A percentile compares a stretch with the other conserved stretches of the same genome.
Conservation (phyloP, 495 filamentous ascomycete genomes). For the Podospora pseudopauciseta region DNA sequence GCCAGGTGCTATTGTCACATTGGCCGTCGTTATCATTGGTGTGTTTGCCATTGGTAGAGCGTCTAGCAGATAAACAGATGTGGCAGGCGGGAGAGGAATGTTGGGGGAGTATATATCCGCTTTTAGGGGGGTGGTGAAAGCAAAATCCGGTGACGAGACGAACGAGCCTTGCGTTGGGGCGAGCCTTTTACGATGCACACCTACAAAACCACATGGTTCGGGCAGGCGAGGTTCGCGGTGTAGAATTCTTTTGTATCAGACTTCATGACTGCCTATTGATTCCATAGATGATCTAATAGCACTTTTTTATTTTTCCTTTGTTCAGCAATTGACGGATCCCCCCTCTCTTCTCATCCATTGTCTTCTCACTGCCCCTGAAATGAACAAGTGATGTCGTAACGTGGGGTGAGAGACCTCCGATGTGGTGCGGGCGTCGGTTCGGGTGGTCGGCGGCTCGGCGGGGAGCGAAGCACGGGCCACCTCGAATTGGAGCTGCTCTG, state of each 20-base stretch:
- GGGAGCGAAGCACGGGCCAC: slow-evolving; percentile 24
- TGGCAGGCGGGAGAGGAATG: background rate
- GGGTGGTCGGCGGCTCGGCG: background rate
- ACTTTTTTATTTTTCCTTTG: background rate
- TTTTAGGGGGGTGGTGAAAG: background rate
- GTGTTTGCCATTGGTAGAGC: slow-evolving; percentile 87
- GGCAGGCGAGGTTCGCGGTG: slow-evolving; percentile 6
- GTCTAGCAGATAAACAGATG: slow-evolving; percentile 54
- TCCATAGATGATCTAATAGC: slow-evolving; percentile 19
- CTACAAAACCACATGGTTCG: background rate
- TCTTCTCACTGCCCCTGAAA: background rate
- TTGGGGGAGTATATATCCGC: slow-evolving; percentile 1
- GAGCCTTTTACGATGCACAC: background rate
- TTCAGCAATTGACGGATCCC: background rate
- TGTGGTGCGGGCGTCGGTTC: slow-evolving; percentile 3
- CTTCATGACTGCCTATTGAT: slow-evolving; percentile 18
- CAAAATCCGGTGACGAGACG: background rate
- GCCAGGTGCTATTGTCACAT: slow-evolving; percentile 88
- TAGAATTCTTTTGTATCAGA: slow-evolving; percentile 23
- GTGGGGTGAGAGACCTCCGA: background rate
- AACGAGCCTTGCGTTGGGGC: slow-evolving; percentile 2
- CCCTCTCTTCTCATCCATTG: background rate
- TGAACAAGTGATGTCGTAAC: background rate
- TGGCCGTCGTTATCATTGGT: slow-evolving; percentile 89
- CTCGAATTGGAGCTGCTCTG: slow-evolving; percentile 10